Conservation (phyloP, 495 filamentous ascomycete genomes). For the Aspergillus carlsbadensis region DNA sequence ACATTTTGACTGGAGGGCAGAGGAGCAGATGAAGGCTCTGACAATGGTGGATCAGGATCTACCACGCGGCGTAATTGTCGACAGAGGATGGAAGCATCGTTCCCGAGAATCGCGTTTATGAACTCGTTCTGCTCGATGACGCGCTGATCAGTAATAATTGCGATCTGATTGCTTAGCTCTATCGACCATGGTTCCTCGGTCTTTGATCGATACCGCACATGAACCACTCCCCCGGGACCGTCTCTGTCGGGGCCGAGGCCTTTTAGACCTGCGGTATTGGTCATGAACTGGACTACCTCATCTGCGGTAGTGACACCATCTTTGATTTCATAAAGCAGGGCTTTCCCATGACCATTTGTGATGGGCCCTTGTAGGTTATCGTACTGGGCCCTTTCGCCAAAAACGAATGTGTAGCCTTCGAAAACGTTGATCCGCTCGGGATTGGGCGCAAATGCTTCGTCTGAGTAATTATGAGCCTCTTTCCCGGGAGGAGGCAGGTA, state of each 20-base stretch:
- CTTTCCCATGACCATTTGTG: conserved; percentile 79
- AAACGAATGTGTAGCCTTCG: conserved; percentile 84
- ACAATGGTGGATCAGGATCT: neutral
- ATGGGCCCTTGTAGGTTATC: conserved; percentile 72
- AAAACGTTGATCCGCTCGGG: conserved; percentile 67
- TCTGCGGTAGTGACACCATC: conserved; percentile 68
- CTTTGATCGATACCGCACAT: conserved; percentile 73
- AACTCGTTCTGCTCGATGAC: conserved; percentile 91
- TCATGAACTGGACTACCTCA: conserved; percentile 78
- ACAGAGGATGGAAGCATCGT: conserved; percentile 68
- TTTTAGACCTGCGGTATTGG: conserved; percentile 69
- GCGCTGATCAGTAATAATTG: conserved; percentile 69
- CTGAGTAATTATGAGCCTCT: conserved; percentile 64
- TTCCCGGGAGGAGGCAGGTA: conserved; percentile 73
- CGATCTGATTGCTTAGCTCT: conserved; percentile 64
- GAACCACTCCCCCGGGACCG: conserved; percentile 67
- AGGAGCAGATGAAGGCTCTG: neutral
- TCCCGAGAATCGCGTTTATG: conserved; percentile 80
- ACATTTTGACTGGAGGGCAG: conserved; percentile 2
- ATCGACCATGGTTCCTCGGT: conserved; percentile 66
- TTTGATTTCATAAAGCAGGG: conserved; percentile 60
- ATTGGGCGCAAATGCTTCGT: conserved; percentile 68
- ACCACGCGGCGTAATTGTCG: conserved; percentile 49
- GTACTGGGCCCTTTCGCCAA: conserved; percentile 76
- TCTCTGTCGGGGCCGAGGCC: conserved; percentile 60